Evolutionary conservation across 2,329 filamentous ascomycete genomes (phyloP).

Genomic region (Fusarium xylarioides): DNA sequence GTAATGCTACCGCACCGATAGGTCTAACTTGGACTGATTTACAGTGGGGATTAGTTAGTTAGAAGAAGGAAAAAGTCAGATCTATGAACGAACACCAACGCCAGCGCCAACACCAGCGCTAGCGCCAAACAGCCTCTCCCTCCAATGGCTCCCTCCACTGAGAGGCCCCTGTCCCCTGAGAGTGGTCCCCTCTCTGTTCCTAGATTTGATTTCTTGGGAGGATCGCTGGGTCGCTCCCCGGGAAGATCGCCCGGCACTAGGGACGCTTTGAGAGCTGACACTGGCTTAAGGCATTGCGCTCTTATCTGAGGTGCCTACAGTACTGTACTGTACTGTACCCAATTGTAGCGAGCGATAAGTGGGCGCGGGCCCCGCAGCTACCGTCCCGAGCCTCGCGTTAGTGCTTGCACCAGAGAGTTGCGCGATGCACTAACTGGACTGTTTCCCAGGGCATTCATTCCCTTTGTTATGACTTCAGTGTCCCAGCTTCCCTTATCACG

Average conservation of each 20-base stretch:
- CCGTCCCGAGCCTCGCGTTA: slow-evolving; percentile 25
- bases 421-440: slow-evolving; percentile 14
- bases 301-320: neutral
- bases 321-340: neutral
- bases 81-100: slow-evolving; percentile 10
- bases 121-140: neutral
- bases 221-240: slow-evolving; percentile 28
- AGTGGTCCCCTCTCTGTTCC: slow-evolving; percentile 9
- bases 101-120: neutral
- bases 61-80: neutral
- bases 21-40: neutral
- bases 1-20: neutral
- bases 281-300: neutral
- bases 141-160: neutral
- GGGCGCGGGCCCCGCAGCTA: slow-evolving; percentile 15
- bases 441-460: neutral
- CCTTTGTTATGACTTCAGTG: slow-evolving; percentile 34
- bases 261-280: slow-evolving; percentile 1
- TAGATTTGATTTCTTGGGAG: slow-evolving; percentile 31
- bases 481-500: slow-evolving; percentile 13
- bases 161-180: neutral
- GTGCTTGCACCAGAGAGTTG: neutral
- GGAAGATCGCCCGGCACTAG: slow-evolving; percentile 35
- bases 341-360: neutral
- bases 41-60: neutral